A percentile compares a stretch with the other conserved stretches of the same genome.
Conservation (phyloP, 2,329 filamentous ascomycete genomes). For the Stachybotrys echinatus region DNA sequence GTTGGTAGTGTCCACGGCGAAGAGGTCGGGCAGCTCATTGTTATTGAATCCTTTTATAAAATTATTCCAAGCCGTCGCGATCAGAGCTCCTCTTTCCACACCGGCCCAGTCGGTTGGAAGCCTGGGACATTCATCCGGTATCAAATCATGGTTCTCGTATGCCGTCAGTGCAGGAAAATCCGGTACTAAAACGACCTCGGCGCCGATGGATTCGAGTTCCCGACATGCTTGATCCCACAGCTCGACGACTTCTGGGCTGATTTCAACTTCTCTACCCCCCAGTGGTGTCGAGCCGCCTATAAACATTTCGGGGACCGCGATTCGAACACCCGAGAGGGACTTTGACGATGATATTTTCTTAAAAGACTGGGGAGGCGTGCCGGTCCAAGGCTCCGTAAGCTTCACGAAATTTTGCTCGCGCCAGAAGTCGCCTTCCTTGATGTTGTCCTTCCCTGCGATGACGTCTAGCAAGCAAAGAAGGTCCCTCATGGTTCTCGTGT, state of each 20-base stretch:
- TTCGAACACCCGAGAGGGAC: conserved; percentile 34
- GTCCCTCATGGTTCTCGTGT: conserved; percentile 44
- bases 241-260: conserved; percentile 12
- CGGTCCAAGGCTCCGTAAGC: conserved; percentile 25
- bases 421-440: conserved; percentile 46
- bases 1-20: too few species aligned
- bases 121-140: too few species aligned
- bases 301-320: conserved; percentile 47
- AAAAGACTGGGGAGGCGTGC: conserved; percentile 24
- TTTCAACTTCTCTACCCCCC: too few species aligned
- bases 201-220: conserved; percentile 32
- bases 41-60: too few species aligned
- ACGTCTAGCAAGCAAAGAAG: conserved; percentile 44
- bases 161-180: too few species aligned
- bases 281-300: too few species aligned
- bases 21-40: too few species aligned
- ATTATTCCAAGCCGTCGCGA: too few species aligned
- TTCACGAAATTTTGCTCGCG: conserved; percentile 40
- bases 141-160: too few species aligned
- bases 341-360: conserved; percentile 18
- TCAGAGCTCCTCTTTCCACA: too few species aligned
- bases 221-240: conserved; percentile 24
- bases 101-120: too few species aligned
- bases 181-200: too few species aligned
- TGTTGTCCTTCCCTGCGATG: conserved; percentile 35